Conservation (phyloP, 768 basidiomycete genomes). For the Tephrocybe rancida region DNA sequence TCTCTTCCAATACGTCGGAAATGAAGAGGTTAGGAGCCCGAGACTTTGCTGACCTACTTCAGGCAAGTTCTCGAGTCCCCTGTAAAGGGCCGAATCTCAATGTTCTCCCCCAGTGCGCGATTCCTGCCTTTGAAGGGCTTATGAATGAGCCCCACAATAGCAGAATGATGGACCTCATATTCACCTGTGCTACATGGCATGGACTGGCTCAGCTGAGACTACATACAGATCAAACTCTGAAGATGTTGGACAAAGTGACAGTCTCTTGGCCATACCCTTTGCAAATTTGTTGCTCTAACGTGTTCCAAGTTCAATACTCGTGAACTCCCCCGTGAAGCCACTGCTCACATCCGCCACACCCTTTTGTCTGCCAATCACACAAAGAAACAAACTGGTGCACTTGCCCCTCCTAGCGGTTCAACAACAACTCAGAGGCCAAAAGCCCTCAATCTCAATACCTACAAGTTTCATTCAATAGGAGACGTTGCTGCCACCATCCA, state of each 20-base stretch:
- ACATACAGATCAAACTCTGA: constrained; percentile 11
- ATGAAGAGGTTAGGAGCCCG: constrained; percentile 23
- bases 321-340: constrained; percentile 11
- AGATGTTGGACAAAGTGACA: constrained; percentile 1
- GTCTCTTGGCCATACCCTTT: background rate
- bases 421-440: background rate
- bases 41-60: constrained; percentile 31
- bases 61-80: constrained; percentile 20
- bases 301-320: constrained; percentile 4
- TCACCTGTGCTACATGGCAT: constrained; percentile 10
- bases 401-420: no score
- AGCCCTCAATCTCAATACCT: constrained; percentile 6
- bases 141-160: constrained; percentile 8
- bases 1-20: constrained; percentile 22
- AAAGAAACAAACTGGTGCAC: no score
- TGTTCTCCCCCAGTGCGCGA: background rate
- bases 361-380: no score
- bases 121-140: constrained; percentile 11
- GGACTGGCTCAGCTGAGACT: constrained; percentile 10
- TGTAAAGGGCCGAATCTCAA: background rate
- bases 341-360: background rate
- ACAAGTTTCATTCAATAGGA: constrained; percentile 16
- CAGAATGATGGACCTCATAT: constrained; percentile 4
- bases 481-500: constrained; percentile 13
- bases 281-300: constrained; percentile 1